These are phyloP conservation scores for Begonia masoniana DNA, from an alignment of 306 rosid genomes.

Conservation along the genomic window DNA sequence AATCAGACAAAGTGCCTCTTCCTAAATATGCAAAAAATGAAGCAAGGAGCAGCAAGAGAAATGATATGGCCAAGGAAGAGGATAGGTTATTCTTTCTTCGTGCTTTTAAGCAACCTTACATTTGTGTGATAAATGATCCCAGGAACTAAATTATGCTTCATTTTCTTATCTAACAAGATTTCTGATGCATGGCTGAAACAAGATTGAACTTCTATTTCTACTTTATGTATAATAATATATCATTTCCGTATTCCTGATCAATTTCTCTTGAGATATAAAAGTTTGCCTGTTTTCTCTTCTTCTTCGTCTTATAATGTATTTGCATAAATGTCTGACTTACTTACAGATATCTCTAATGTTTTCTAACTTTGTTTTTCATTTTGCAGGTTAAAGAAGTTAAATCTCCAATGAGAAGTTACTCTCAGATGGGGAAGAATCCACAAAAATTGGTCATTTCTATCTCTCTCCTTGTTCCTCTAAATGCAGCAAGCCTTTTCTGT, in stretches of 20 bases:
- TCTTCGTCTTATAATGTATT: too few relatives aligned
- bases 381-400: too few relatives aligned
- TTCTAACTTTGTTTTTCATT: too few relatives aligned
- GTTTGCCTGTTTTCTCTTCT: too few relatives aligned
- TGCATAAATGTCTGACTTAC: too few relatives aligned
- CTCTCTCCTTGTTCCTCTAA: background rate
- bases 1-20: conserved; percentile 50
- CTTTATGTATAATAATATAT: too few relatives aligned
- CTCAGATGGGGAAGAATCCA: conserved; percentile 4
- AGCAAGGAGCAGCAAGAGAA: conserved; percentile 14
- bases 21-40: conserved; percentile 24
- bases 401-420: conserved; percentile 18
- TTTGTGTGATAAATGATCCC: background rate
- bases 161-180: background rate
- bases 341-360: too few relatives aligned
- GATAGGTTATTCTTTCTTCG: background rate
- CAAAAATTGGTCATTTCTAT: background rate
- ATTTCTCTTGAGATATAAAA: too few relatives aligned
- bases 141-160: background rate
- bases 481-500: too few relatives aligned
- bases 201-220: too few relatives aligned
- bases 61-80: conserved; percentile 7
- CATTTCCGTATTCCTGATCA: too few relatives aligned
- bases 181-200: too few relatives aligned
- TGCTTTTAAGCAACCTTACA: background rate